Conservation (phyloP, 2,329 filamentous ascomycete species). For the Onygena corvina region DNA sequence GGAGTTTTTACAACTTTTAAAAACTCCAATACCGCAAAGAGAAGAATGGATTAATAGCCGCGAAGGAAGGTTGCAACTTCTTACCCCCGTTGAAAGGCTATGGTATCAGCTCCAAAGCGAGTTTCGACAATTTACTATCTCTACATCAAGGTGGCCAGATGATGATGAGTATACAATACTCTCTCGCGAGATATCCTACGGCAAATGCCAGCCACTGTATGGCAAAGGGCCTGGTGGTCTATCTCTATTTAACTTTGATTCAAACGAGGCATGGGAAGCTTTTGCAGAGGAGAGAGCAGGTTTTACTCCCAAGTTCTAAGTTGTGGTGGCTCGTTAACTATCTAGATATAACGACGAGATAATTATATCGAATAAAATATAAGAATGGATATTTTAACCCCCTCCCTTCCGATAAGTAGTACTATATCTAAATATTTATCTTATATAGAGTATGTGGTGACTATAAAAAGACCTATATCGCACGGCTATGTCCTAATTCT, state of each 20-base stretch:
- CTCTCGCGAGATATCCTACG: neutral
- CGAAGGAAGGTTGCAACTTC: neutral
- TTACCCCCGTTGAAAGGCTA: neutral
- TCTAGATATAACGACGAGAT: neutral
- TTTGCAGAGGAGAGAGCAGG: neutral
- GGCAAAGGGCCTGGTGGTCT: neutral
- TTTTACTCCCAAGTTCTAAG: neutral
- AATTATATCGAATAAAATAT: too few species aligned
- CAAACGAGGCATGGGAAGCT: neutral
- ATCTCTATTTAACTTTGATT: slow-evolving; percentile 1
- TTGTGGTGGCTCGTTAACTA: neutral
- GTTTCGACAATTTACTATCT: neutral
- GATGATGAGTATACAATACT: neutral
- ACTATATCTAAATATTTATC: too few species aligned
- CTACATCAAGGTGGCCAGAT: neutral
- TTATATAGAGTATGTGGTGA: too few species aligned
- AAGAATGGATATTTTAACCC: too few species aligned
- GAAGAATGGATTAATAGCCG: neutral
- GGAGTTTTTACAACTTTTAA: neutral
- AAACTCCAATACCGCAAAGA: neutral
- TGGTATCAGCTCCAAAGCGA: neutral
- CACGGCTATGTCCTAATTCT: too few species aligned
- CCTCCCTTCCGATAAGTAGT: too few species aligned
- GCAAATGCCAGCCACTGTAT: neutral
- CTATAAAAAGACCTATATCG: too few species aligned